These are phyloP conservation scores for Acrodontium crateriforme DNA, from an alignment of 2,329 filamentous ascomycete genomes.

Conservation along the genomic window DNA sequence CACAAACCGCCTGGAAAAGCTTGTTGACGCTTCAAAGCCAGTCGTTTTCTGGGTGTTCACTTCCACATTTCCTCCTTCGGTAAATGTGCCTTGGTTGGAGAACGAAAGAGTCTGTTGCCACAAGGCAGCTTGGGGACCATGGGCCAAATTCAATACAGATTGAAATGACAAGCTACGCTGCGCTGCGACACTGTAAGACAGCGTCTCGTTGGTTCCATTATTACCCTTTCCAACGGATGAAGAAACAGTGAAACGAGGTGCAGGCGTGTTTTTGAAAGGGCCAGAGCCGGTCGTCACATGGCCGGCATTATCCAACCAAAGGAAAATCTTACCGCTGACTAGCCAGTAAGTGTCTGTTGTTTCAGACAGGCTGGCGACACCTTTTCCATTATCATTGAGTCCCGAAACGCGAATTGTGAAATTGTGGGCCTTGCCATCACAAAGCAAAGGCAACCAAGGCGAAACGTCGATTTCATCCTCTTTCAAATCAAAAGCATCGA, in stretches of 20 bases:
- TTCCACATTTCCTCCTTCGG: slow-evolving; percentile 42
- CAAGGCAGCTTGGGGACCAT: slow-evolving; percentile 26
- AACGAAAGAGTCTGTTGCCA: slow-evolving; percentile 49
- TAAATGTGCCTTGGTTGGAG: slow-evolving; percentile 41
- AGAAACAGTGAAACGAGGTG: slow-evolving; percentile 37
- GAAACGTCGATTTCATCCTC: slow-evolving; percentile 76
- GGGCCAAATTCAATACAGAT: slow-evolving; percentile 38
- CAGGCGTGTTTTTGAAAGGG: slow-evolving; percentile 23
- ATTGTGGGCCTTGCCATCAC: slow-evolving; percentile 49
- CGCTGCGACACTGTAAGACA: slow-evolving; percentile 41
- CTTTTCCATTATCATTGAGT: slow-evolving; percentile 42
- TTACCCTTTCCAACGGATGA: slow-evolving; percentile 33
- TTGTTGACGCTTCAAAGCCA: slow-evolving; percentile 31
- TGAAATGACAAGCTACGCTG: slow-evolving; percentile 41
- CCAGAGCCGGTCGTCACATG: slow-evolving; percentile 39
- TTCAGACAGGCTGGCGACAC: slow-evolving; percentile 36
- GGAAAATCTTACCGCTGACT: slow-evolving; percentile 64
- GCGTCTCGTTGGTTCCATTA: slow-evolving; percentile 44
- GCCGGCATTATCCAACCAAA: slow-evolving; percentile 49
- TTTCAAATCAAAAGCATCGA: slow-evolving; percentile 63
- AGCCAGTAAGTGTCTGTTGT: slow-evolving; percentile 57
- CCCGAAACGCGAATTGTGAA: slow-evolving; percentile 57
- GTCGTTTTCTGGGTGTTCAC: slow-evolving; percentile 36
- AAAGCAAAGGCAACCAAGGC: slow-evolving; percentile 57
- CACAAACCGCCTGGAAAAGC: slow-evolving; percentile 32